phyloP scores from a whole-genome alignment of 2,329 filamentous ascomycete species.

The Fusarium begoniae region DNA sequence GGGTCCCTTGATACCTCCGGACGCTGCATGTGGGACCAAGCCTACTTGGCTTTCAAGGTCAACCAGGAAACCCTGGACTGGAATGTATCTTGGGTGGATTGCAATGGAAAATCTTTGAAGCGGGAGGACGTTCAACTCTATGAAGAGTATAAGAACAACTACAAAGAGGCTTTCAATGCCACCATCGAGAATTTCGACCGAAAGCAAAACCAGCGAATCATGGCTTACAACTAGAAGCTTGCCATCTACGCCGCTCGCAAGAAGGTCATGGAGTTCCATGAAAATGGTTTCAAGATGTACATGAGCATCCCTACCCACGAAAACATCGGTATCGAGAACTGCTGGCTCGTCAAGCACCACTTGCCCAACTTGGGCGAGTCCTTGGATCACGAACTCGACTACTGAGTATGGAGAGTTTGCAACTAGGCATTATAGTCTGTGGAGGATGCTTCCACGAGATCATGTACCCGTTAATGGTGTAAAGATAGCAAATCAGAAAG shows the following conservation, averaged over 20 bases:
- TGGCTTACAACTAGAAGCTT: not conserved
- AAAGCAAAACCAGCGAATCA: not conserved
- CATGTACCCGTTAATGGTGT: fast-evolving
- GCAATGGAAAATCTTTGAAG: not conserved
- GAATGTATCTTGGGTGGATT: not conserved
- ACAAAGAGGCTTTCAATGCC: not conserved
- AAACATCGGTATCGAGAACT: not conserved
- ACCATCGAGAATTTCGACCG: not conserved
- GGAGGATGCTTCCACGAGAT: not conserved
- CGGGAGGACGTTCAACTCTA: not conserved
- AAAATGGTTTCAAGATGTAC: not conserved
- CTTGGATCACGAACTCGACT: not conserved
- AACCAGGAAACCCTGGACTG: not conserved
- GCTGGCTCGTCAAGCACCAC: not conserved
- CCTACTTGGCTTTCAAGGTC: not conserved
- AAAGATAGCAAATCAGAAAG: not conserved
- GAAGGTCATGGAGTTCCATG: not conserved
- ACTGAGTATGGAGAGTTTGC: not conserved
- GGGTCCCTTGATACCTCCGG: not conserved
- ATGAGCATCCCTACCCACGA: not conserved
- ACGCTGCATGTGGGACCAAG: not conserved
- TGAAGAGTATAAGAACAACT: not conserved
- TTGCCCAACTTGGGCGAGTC: not conserved
- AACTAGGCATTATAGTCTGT: no score
- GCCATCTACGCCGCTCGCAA: not conserved